Conservation (phyloP, 495 filamentous ascomycete genomes). For the Neurospora sp. region DNA sequence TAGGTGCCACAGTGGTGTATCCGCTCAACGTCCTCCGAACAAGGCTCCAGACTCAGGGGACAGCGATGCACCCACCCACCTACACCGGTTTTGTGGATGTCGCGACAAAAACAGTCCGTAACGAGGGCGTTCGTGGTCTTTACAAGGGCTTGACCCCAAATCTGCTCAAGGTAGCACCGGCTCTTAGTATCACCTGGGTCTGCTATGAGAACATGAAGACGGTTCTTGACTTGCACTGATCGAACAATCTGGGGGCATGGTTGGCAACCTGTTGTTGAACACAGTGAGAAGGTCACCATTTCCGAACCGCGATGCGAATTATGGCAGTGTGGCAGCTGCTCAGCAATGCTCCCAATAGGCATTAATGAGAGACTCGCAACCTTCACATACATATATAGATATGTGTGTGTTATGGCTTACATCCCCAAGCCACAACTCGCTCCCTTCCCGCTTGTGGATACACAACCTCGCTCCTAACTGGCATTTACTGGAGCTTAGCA, state of each 20-base stretch:
- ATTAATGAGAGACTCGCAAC: not conserved
- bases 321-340: not conserved
- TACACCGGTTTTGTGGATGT: slow-evolving; percentile 88
- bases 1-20: slow-evolving; percentile 89
- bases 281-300: not conserved
- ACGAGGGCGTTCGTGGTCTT: slow-evolving; percentile 77
- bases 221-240: slow-evolving; percentile 51
- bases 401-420: not conserved
- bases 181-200: slow-evolving; percentile 94
- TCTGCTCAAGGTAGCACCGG: slow-evolving; percentile 90
- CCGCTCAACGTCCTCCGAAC: slow-evolving; percentile 93
- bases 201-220: slow-evolving; percentile 94
- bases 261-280: not conserved
- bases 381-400: not conserved
- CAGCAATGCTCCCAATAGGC: not conserved
- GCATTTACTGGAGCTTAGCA: not conserved
- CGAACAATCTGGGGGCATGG: not conserved
- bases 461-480: not conserved
- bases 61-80: slow-evolving; percentile 77
- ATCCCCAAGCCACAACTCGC: not conserved
- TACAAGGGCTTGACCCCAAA: slow-evolving; percentile 96
- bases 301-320: not conserved
- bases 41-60: slow-evolving; percentile 89
- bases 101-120: slow-evolving; percentile 63
- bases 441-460: not conserved